Conservation (phyloP, 495 filamentous ascomycete genomes). For the Chaetomium fimeti region DNA sequence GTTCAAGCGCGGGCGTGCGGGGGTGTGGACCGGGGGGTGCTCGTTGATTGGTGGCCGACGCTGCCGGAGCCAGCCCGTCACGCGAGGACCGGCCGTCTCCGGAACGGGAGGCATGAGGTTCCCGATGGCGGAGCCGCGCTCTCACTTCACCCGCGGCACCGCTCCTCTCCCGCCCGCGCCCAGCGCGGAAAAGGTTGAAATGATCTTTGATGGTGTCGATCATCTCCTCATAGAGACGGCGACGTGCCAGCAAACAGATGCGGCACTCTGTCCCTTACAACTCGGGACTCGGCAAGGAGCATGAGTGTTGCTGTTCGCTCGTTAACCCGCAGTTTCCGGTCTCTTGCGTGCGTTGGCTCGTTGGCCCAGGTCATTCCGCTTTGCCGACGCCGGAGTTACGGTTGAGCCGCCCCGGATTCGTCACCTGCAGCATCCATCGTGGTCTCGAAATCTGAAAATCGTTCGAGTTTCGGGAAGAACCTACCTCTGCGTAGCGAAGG, state of each 20-base stretch:
- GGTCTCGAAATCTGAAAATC: neutral
- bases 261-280: neutral
- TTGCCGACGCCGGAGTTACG: neutral
- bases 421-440: constrained; percentile 10
- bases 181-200: neutral
- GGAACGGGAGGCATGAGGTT: neutral
- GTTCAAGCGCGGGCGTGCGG: neutral
- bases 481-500: neutral
- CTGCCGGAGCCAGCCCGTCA: constrained; percentile 15
- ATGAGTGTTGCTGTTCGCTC: neutral
- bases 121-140: neutral
- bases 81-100: constrained; percentile 3
- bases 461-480: neutral
- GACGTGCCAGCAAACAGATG: neutral
- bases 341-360: neutral
- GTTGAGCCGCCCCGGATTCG: constrained; percentile 4
- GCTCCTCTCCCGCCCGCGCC: neutral
- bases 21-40: neutral
- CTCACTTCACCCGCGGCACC: neutral
- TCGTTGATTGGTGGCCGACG: constrained; percentile 15
- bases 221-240: neutral
- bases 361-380: neutral
- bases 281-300: neutral
- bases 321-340: neutral
- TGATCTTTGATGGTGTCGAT: neutral